A percentile compares a stretch with the other conserved stretches of the same genome.
Evolutionary conservation across 2,329 filamentous ascomycete species (phyloP).

Genomic region (Septoria petroselini): DNA sequence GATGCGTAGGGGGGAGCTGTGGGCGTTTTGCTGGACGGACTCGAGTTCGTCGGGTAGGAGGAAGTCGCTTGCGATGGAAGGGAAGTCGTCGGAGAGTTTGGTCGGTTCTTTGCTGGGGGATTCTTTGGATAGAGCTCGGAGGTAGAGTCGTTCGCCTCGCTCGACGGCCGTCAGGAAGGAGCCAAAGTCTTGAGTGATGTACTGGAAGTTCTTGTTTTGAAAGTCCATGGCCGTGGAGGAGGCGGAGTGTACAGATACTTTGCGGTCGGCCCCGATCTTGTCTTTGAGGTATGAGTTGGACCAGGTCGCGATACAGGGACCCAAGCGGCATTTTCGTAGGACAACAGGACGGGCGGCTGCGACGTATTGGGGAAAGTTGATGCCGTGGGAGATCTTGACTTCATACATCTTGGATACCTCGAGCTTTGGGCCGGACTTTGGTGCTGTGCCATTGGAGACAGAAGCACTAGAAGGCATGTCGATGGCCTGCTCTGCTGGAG

Average conservation of each 20-base stretch:
- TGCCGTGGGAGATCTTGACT: slow-evolving; percentile 50
- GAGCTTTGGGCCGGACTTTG: slow-evolving; percentile 16
- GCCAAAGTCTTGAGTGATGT: slow-evolving; percentile 65
- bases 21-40: slow-evolving; percentile 59
- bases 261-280: slow-evolving; percentile 58
- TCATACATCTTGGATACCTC: slow-evolving; percentile 47
- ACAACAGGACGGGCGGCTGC: slow-evolving; percentile 60
- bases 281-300: slow-evolving; percentile 63
- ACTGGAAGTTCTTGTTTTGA: slow-evolving; percentile 76
- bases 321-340: slow-evolving; percentile 64
- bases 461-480: slow-evolving; percentile 5
- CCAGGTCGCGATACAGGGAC: slow-evolving; percentile 66
- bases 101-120: slow-evolving; percentile 68
- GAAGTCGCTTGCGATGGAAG: slow-evolving; percentile 67
- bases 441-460: neutral
- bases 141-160: slow-evolving; percentile 64
- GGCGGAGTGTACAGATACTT: slow-evolving; percentile 73
- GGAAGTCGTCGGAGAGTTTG: slow-evolving; percentile 69
- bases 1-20: slow-evolving; percentile 76
- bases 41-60: slow-evolving; percentile 60
- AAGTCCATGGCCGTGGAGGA: slow-evolving; percentile 70
- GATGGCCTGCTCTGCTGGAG: slow-evolving; percentile 21
- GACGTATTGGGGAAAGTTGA: slow-evolving; percentile 61
- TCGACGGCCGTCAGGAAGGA: slow-evolving; percentile 62
- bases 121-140: slow-evolving; percentile 70